These are phyloP conservation scores for Nannizziopsis barbatae DNA, from an alignment of 2,329 filamentous ascomycete genomes.

Conservation along the genomic window DNA sequence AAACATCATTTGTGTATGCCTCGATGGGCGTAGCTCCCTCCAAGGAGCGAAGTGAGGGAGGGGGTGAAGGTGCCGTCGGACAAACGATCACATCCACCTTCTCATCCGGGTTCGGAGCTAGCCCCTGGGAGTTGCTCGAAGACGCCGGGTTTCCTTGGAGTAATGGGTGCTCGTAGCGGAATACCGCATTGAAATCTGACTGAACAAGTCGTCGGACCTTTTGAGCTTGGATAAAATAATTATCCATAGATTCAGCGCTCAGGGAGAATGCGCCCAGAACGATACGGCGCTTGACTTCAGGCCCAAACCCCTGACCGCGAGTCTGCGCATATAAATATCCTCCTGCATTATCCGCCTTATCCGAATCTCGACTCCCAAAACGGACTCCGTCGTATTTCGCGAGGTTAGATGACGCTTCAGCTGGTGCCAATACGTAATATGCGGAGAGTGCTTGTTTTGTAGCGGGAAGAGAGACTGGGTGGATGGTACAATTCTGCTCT, in stretches of 20 bases:
- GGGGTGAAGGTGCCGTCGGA: slow-evolving; percentile 69
- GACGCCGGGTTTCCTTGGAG: not conserved
- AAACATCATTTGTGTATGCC: slow-evolving; percentile 83
- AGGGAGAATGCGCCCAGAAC: slow-evolving; percentile 82
- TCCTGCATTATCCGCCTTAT: slow-evolving; percentile 41
- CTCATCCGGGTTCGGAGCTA: slow-evolving; percentile 24
- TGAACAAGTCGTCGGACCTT: slow-evolving; percentile 73
- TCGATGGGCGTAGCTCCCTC: slow-evolving; percentile 45
- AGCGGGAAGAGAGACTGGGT: slow-evolving; percentile 67
- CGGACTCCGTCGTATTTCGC: slow-evolving; percentile 96
- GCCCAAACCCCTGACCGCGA: slow-evolving; percentile 63
- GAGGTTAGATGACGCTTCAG: slow-evolving; percentile 89
- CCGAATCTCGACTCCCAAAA: slow-evolving; percentile 55
- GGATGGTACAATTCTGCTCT: slow-evolving; percentile 56
- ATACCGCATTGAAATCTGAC: slow-evolving; percentile 72
- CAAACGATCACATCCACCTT: slow-evolving; percentile 73
- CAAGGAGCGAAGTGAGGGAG: slow-evolving; percentile 55
- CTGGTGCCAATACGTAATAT: slow-evolving; percentile 91
- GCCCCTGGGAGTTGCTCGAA: not conserved
- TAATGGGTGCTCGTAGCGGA: slow-evolving; percentile 59
- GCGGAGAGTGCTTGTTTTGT: slow-evolving; percentile 79
- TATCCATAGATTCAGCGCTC: slow-evolving; percentile 82
- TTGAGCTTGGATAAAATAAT: slow-evolving; percentile 94
- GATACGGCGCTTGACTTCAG: slow-evolving; percentile 77
- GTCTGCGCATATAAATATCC: slow-evolving; percentile 61